Conservation (phyloP, 768 basidiomycete species). For the Ramaria rubella region DNA sequence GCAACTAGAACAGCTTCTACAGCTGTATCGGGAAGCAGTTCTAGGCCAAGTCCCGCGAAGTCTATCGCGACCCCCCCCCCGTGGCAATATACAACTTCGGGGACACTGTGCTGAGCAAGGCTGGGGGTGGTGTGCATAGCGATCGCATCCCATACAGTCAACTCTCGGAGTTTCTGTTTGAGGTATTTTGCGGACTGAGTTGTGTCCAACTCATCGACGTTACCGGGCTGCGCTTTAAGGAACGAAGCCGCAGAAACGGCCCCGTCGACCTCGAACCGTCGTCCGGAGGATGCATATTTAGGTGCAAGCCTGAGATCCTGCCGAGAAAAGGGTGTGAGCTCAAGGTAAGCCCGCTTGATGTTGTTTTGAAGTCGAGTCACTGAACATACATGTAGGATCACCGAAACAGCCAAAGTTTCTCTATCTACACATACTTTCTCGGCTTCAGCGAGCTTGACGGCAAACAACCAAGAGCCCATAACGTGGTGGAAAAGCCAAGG, state of each 20-base stretch:
- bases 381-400: not conserved
- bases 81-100: not conserved
- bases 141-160: slow-evolving; percentile 11
- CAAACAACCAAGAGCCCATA: not conserved
- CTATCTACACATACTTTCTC: not conserved
- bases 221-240: not conserved
- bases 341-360: not conserved
- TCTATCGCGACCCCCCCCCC: not conserved
- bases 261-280: slow-evolving; percentile 30
- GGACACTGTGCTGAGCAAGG: not conserved
- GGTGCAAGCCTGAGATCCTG: not conserved
- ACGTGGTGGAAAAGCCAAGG: not conserved
- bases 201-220: no score
- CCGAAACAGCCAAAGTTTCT: not conserved
- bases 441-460: not conserved
- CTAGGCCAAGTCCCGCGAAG: not conserved
- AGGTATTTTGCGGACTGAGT: not conserved
- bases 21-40: not conserved
- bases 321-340: not conserved
- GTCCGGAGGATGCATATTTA: not conserved
- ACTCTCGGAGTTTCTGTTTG: not conserved
- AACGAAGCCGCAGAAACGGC: slow-evolving; percentile 8
- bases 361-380: not conserved
- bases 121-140: slow-evolving; percentile 7
- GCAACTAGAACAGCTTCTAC: not conserved